Evolutionary conservation across 2,329 filamentous ascomycete genomes (phyloP).

Genomic region (Botrytis sinoallii): DNA sequence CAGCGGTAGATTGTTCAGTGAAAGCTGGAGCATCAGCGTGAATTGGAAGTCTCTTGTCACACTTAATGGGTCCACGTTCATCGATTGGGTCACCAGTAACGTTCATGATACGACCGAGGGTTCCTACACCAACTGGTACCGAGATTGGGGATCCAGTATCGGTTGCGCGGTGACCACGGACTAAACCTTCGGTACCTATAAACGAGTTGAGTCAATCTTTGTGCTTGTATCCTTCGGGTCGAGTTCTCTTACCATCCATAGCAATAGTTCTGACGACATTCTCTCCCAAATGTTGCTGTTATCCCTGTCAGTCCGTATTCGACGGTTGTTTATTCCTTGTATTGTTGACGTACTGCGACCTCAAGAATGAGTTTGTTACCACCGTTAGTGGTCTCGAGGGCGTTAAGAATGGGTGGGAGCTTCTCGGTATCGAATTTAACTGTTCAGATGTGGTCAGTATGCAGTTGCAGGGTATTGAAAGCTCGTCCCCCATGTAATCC

Average conservation of each 20-base stretch:
- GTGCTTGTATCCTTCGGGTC: slow-evolving; percentile 18
- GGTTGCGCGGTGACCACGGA: slow-evolving; percentile 78
- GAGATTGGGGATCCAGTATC: slow-evolving; percentile 95
- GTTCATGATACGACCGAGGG: slow-evolving; percentile 99
- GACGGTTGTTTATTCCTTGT: slow-evolving; percentile 23
- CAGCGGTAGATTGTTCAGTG: slow-evolving; percentile 91
- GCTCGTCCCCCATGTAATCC: slow-evolving; percentile 19
- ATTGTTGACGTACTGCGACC: slow-evolving; percentile 71
- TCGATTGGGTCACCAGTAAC: slow-evolving; percentile 99
- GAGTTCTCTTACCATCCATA: slow-evolving; percentile 82
- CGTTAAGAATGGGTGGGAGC: slow-evolving; percentile 96
- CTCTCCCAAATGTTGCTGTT: slow-evolving; percentile 97
- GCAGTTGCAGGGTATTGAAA: slow-evolving; percentile 21
- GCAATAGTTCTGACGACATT: slow-evolving; percentile 99
- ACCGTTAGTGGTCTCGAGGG: slow-evolving; percentile 85
- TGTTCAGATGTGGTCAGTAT: slow-evolving; percentile 45
- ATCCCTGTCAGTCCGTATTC: slow-evolving; percentile 40
- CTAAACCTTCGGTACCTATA: slow-evolving; percentile 96
- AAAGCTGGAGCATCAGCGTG: slow-evolving; percentile 93
- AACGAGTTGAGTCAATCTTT: slow-evolving; percentile 29
- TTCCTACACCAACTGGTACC: slow-evolving; percentile 90
- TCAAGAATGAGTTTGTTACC: slow-evolving; percentile 94
- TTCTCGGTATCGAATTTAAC: slow-evolving; percentile 96
- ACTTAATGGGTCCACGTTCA: slow-evolving; percentile 97
- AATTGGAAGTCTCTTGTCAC: slow-evolving; percentile 81